Evolutionary conservation across 2,329 filamentous ascomycete genomes (phyloP).

Genomic region (Phaeosphaeriaceae sp.): DNA sequence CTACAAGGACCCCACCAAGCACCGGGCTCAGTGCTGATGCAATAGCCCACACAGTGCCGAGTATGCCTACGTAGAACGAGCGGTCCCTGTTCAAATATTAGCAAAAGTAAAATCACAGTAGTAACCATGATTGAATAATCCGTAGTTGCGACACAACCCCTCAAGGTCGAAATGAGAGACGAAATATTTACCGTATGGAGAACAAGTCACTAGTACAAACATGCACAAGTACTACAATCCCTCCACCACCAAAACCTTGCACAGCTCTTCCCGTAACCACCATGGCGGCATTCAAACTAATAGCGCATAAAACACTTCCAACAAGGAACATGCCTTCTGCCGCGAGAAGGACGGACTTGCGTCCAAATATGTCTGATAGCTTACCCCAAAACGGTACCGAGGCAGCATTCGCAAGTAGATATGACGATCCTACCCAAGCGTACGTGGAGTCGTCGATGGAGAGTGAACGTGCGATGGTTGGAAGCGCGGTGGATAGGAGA

Average conservation of each 20-base stretch:
- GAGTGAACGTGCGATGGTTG: constrained; percentile 68
- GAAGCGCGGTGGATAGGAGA: constrained; percentile 69
- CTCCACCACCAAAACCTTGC: constrained; percentile 62
- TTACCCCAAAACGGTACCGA: constrained; percentile 52
- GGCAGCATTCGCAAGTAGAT: constrained; percentile 48
- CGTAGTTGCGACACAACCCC: too few relatives aligned
- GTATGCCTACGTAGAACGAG: constrained; percentile 59
- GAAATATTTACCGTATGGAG: constrained; percentile 34
- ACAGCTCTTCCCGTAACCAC: constrained; percentile 61
- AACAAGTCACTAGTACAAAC: constrained; percentile 65
- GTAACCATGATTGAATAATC: background rate
- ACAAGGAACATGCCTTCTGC: constrained; percentile 55
- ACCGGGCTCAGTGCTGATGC: constrained; percentile 61
- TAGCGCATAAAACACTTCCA: constrained; percentile 59
- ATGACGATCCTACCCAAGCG: constrained; percentile 71
- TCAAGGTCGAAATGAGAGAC: too few relatives aligned
- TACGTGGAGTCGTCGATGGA: constrained; percentile 70
- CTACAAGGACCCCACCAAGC: constrained; percentile 59
- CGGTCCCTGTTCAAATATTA: constrained; percentile 43
- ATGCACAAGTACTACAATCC: constrained; percentile 59
- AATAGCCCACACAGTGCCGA: constrained; percentile 62
- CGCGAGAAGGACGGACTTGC: constrained; percentile 43
- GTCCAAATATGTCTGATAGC: constrained; percentile 48
- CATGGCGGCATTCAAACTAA: constrained; percentile 56
- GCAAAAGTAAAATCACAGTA: background rate